Evolutionary conservation across 1,139 yeast species (phyloP), one percentile per base, ranked within the genome.

Genomic region (Maudiozyma humilis): DNA sequence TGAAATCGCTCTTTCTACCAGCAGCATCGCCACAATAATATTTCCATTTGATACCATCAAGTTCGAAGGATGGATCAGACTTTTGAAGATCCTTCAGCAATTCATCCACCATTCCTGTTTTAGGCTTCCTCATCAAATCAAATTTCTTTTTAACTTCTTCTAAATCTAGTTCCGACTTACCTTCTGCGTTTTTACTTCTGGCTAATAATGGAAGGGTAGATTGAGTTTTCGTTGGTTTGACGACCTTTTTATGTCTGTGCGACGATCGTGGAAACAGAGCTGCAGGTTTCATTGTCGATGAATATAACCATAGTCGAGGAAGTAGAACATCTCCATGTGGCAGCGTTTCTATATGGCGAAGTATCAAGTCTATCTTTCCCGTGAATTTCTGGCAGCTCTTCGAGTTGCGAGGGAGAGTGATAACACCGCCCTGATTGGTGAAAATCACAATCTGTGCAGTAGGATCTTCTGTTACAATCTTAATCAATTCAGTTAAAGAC

Each of bases 21-120:
- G 96, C 97, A 0, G 97, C 97, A 67, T 91, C 98, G 4, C 98
- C 98, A n/a, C 89, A 89, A 59, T 66, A 91, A 50, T 82, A 75
- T 44, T 85, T 76, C 23, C 66, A 52, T 1, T 64, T 67, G 36
- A 62, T 44, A 47, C 74, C 75, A 1, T 79, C 43, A 7, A 45
- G 50, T 2, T 19, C 13, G 3, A 34, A 8, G 5, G 19, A 3
- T 12, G 27, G 29, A 1, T 40, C 33, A 1, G 43, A n/a, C 10
- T 27, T 42, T 13, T 44, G 36, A 15, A 61, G 44, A 43, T 75
- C 73, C n/a, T 59, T 53, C 12, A 50, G 49, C 31, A 82, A 66
- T 37, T 67, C 71, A 1, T 68, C 61, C 78, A 82, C 80, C 88
- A 85, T 81, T 0, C 95, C 96, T 0, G 59, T 61, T 3, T 65